Evolutionary conservation across 805 yeast species (phyloP).

Genomic region (Ogataea pignaliae): DNA sequence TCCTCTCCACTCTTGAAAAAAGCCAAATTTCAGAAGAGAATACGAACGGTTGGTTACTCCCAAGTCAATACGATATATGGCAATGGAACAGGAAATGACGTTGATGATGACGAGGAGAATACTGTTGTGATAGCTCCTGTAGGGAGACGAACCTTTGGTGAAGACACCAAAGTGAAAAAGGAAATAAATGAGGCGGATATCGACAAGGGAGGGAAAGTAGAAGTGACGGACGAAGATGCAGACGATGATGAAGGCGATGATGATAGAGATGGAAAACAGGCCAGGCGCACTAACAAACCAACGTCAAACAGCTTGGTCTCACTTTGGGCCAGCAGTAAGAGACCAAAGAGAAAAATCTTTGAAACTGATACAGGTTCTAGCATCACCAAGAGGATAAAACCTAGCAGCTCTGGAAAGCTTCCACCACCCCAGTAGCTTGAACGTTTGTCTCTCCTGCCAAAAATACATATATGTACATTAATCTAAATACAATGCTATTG

Average conservation of each 20-base stretch:
- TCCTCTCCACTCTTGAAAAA: conserved; percentile 22
- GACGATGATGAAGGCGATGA: conserved; percentile 19
- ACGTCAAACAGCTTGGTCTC: conserved; percentile 8
- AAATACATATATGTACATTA: conserved; percentile 3
- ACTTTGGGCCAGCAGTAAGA: conserved; percentile 8
- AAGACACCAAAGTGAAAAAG: conserved; percentile 8
- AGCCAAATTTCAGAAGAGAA: conserved; percentile 10
- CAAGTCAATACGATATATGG: conserved; percentile 14
- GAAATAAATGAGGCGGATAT: conserved; percentile 15
- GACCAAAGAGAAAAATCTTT: conserved; percentile 15
- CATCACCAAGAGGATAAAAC: conserved; percentile 1
- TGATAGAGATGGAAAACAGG: neutral
- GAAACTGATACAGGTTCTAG: conserved; percentile 6
- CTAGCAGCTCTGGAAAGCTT: neutral
- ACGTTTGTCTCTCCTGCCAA: too few relatives aligned
- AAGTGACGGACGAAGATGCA: neutral
- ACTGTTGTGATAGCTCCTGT: conserved; percentile 1
- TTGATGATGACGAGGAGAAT: neutral
- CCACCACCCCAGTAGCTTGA: too few relatives aligned
- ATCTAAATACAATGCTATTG: neutral
- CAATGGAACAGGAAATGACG: too few relatives aligned
- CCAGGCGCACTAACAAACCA: conserved; percentile 5
- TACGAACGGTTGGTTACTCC: conserved; percentile 28
- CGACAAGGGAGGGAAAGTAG: neutral
- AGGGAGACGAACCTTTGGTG: conserved; percentile 30